Base-by-base conservation (phyloP, 345 rosid species). In the Syzygium aromaticum region DNA sequence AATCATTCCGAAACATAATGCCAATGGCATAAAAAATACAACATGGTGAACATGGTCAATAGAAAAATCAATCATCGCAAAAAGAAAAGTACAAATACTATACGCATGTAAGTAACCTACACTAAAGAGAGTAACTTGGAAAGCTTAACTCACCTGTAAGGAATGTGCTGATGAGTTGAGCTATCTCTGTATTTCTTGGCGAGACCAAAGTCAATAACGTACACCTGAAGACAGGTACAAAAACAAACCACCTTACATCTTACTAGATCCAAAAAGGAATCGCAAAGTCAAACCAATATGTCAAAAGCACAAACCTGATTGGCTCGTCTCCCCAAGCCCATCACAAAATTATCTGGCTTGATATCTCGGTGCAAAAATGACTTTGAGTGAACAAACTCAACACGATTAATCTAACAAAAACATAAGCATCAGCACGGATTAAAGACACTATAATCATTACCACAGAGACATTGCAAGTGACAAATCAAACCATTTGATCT, bases 321-420 rank as follows among this genome's bases (percentile, higher is more conserved):
- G 63, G 98, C 99, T 11, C 98, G 96, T 89, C 97, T 93, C 87
- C 98, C 99, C 90, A 97, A 93, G 43, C 99, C 99, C 99, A 97
- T 97, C 40, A 97, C 95, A 86, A 97, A 97, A 89, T 97, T 97
- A 88, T 97, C 99, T 7, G 99, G 99, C 90, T 97, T 97, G 90
- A 96, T 95, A 93, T 97, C 99, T 88, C 99, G 97, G 92, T 97
- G 98, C 51, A 97, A 94, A 90, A 97, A 97, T 64, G 99, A 96
- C 88, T 95, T 97, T 9, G 99, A 95, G 88, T 97, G 99, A 89
- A 94, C 94, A 92, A 87, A 94, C 91, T 97, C 99, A 56, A 97
- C 97, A 86, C 99, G 96, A 86, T 97, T 97, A 86, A 97, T 97
- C 99, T 97, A 90, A 84, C 33, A 89, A 77, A 19, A 33, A 30